Conservation (phyloP, 306 rosid genomes). For the Lathyrus aphaca region DNA sequence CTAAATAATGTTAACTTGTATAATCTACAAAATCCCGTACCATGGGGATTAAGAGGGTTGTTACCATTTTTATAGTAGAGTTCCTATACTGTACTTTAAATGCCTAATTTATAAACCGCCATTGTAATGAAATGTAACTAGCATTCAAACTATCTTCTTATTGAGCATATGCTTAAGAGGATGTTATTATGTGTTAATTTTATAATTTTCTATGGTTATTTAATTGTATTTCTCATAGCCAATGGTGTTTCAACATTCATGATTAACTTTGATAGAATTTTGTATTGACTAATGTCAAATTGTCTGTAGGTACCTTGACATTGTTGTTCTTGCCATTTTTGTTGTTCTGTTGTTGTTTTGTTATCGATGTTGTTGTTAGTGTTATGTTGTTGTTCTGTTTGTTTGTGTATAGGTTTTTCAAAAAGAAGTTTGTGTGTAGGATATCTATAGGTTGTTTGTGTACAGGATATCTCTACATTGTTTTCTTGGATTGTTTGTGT, state of each 20-base stretch:
- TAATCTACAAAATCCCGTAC: neutral
- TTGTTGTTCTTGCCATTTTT: no score
- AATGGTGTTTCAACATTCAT: neutral
- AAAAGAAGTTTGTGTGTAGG: no score
- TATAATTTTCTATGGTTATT: neutral
- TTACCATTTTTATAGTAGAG: neutral
- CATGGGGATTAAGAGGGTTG: neutral
- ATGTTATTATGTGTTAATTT: constrained; percentile 2
- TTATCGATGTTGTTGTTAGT: no score
- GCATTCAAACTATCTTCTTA: neutral
- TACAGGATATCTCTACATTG: no score
- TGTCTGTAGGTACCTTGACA: constrained; percentile 58
- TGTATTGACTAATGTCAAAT: neutral
- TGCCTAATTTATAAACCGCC: neutral
- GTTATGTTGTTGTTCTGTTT: no score
- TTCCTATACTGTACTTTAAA: neutral
- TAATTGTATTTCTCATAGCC: neutral
- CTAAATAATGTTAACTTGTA: neutral
- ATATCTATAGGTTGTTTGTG: no score
- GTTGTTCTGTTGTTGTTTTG: no score
- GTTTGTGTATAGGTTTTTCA: no score
- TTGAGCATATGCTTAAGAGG: neutral
- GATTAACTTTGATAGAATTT: neutral
- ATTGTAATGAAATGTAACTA: neutral
- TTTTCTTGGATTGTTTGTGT: no score